These are phyloP conservation scores for Coleophoma crateriformis DNA, from an alignment of 2,329 filamentous ascomycete species.

Conservation along the genomic window DNA sequence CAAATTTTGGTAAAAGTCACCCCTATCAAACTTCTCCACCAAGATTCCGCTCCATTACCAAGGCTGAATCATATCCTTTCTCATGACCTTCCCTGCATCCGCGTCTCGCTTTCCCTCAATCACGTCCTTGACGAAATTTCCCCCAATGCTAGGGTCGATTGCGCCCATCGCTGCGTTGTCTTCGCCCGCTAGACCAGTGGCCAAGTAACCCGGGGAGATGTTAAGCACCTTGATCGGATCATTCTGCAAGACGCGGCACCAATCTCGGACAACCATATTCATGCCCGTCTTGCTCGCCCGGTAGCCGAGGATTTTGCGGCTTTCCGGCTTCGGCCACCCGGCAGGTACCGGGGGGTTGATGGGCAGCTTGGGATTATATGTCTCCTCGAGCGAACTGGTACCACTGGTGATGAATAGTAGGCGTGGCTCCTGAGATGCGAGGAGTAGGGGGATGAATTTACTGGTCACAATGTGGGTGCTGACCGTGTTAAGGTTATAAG, in stretches of 20 bases:
- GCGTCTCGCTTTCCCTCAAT: slow-evolving; percentile 34
- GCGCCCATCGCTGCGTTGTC: slow-evolving; percentile 22
- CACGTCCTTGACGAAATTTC: slow-evolving; percentile 32
- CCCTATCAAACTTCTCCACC: not conserved
- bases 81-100: slow-evolving; percentile 33
- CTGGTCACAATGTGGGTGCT: slow-evolving; percentile 32
- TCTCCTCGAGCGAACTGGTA: slow-evolving; percentile 29
- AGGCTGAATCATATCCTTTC: slow-evolving; percentile 12
- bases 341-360: slow-evolving; percentile 17
- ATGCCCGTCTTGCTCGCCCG: slow-evolving; percentile 36
- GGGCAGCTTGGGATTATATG: slow-evolving; percentile 7
- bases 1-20: no score
- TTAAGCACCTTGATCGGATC: slow-evolving; percentile 46
- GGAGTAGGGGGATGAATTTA: slow-evolving; percentile 33
- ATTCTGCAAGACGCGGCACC: slow-evolving; percentile 32
- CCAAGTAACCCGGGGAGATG: slow-evolving; percentile 42
- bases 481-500: slow-evolving; percentile 37
- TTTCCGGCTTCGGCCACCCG: slow-evolving; percentile 35
- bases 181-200: slow-evolving; percentile 32
- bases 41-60: slow-evolving; percentile 9
- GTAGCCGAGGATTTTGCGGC: slow-evolving; percentile 26
- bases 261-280: slow-evolving; percentile 44
- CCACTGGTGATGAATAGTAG: slow-evolving; percentile 43
- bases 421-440: slow-evolving; percentile 36
- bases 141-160: slow-evolving; percentile 30